Evolutionary conservation across 495 filamentous ascomycete genomes (phyloP), one percentile per base, ranked within the genome.

Genomic region (Pyrenula massariospora): DNA sequence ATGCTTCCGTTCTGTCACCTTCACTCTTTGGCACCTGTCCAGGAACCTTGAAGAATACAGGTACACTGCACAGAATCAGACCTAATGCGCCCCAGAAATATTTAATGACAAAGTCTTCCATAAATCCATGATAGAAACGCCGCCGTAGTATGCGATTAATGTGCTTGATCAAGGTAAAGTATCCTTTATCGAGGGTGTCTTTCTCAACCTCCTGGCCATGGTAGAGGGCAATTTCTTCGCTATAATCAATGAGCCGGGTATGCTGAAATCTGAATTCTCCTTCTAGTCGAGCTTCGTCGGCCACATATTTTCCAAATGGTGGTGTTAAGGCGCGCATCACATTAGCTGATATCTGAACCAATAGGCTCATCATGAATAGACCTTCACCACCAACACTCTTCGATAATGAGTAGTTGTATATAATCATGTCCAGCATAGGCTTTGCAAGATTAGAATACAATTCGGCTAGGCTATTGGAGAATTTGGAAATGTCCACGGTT

Each of bases 51-150:
- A 97, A 88, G 68, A 98, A 98, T 0, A 97, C 92, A 1, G 93
- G 93, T 2, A 96, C 82, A 65, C 90, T 92, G 74, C 94, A 97
- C n/a, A 98, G 84, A 59, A 94, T 70, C 62, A 97, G 78, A 3
- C 93, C 93, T 51, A 98, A 62, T 2, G 93, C 93, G 54, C 94
- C 94, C 93, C 93, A 98, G 74, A 96, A 93, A 65, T 98, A 98
- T 71, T 98, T 98, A 63, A 97, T 92, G 12, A 97, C 88, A 71
- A 95, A 98, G 66, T 98, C 93, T 66, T 98, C 94, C 93, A 97
- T 96, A 59, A 98, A 84, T 12, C 90, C 91, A 64, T 98, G 90
- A 66, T 96, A 97, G 61, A 98, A 84, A 24, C 93, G 79, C 57
- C 89, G 74, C 31, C 91, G 78, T 48, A 98, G 71, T 61, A 96